These are phyloP conservation scores for Polyporus arcularius DNA, from an alignment of 768 basidiomycete species.

Conservation along the genomic window DNA sequence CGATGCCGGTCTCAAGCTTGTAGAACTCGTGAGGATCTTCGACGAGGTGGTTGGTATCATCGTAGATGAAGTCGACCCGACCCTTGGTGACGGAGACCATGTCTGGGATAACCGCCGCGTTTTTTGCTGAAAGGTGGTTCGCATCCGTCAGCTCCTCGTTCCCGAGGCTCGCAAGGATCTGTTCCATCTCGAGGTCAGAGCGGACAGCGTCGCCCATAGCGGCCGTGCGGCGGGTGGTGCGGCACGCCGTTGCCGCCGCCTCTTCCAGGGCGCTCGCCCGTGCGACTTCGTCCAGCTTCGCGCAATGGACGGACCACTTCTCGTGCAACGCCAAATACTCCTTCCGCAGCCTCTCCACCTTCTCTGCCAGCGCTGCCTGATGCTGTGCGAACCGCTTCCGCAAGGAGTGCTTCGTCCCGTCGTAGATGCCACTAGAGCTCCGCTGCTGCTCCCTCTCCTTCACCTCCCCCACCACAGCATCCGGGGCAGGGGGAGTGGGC, in stretches of 20 bases:
- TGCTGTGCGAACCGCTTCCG: slow-evolving; percentile 56
- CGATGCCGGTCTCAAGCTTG: slow-evolving; percentile 66
- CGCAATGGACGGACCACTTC: slow-evolving; percentile 74
- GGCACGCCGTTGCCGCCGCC: slow-evolving; percentile 41
- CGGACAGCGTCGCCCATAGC: slow-evolving; percentile 88
- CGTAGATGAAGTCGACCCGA: slow-evolving; percentile 62
- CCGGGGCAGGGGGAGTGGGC: slow-evolving; percentile 35
- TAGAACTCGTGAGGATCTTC: slow-evolving; percentile 79
- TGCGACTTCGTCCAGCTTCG: slow-evolving; percentile 61
- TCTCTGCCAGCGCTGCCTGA: slow-evolving; percentile 50
- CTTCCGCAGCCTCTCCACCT: slow-evolving; percentile 55
- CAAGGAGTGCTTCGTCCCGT: slow-evolving; percentile 48
- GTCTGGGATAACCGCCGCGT: slow-evolving; percentile 87
- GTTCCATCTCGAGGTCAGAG: slow-evolving; percentile 95
- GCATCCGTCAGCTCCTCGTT: slow-evolving; percentile 94
- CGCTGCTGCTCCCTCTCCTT: slow-evolving; percentile 37
- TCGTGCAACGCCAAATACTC: slow-evolving; percentile 72
- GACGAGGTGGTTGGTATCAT: slow-evolving; percentile 85
- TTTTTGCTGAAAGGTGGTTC: slow-evolving; percentile 79
- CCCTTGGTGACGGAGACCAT: slow-evolving; percentile 77
- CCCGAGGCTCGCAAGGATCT: slow-evolving; percentile 92
- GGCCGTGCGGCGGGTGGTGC: slow-evolving; percentile 75
- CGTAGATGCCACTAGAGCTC: slow-evolving; percentile 39
- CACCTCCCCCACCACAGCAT: slow-evolving; percentile 51
- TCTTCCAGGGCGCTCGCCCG: slow-evolving; percentile 48